Evolutionary conservation across 768 basidiomycete genomes (phyloP), one percentile per base, ranked within the genome.

Genomic region (Trametes elegans): DNA sequence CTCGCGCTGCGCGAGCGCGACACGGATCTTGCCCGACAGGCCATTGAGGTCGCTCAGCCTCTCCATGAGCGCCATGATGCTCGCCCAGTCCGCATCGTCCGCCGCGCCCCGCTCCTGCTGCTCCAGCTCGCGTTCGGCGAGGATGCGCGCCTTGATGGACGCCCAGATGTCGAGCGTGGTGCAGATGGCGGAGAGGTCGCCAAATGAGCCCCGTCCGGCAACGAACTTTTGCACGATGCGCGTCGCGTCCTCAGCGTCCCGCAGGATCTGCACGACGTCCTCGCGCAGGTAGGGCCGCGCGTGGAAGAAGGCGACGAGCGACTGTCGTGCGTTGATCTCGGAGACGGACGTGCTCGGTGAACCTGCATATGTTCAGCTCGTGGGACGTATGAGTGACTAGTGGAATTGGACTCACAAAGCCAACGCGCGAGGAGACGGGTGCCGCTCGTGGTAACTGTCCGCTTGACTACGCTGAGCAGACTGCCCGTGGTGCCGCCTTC

Each of bases 211-310:
- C 50, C 84, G 80, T 1, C 86, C 80, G 11, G 89, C 75, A 2
- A 85, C 68, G 61, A 94, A 87, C 57, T 80, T 83, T 62, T 95
- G 93, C 14, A 90, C 80, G 40, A 91, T 81, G 11, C 93, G 87
- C 11, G 79, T 78, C 3, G 80, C 77, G 65, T 95, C 93, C 62
- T 87, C 89, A 2, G 82, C 70, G 41, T 80, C 74, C 23, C 74
- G 74, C 42, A 95, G 68, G 21, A 76, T 65, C 39, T 75, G 77
- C 14, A 76, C 66, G 16, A 93, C 70, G 62, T 92, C 90, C 31
- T 78, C 74, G 36, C 83, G 80, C 36, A 92, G 77, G 64, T 86
- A 80, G 28, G 81, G 78, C 27, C 84, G 73, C 9, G 73, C 61
- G 61, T 78, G 71, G 64, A 94, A 87, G 62, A 87, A 82, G 3